Conservation (phyloP, 352 stramenopile species). For the Phytophthora idaei region DNA sequence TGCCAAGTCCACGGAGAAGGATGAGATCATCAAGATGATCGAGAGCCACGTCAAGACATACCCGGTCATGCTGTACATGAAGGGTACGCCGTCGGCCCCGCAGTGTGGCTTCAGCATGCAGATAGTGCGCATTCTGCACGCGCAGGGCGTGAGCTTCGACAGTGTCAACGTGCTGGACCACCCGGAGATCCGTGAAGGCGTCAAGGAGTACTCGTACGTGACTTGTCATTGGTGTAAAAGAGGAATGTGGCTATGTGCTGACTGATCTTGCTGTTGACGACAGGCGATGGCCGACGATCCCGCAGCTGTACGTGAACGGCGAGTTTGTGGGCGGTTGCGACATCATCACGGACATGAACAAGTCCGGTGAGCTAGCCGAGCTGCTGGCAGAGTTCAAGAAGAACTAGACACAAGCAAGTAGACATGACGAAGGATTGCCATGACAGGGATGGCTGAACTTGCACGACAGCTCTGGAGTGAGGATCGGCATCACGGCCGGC, state of each 20-base stretch:
- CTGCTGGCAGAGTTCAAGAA: slow-evolving; percentile 89
- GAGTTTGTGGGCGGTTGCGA: slow-evolving; percentile 99
- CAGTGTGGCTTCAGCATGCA: slow-evolving; percentile 98
- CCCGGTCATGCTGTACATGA: slow-evolving; percentile 99
- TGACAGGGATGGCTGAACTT: not conserved
- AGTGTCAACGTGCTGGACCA: slow-evolving; percentile 99
- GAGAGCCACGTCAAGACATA: slow-evolving; percentile 91
- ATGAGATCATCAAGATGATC: slow-evolving; percentile 92
- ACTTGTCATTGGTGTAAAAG: not conserved
- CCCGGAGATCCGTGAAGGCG: slow-evolving; percentile 96
- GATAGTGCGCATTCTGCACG: slow-evolving; percentile 95
- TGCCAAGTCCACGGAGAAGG: slow-evolving; percentile 83
- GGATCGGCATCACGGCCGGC: too few species aligned
- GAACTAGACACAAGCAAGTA: slow-evolving; percentile 34
- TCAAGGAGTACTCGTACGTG: slow-evolving; percentile 98
- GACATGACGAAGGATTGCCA: not conserved
- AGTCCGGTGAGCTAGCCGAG: slow-evolving; percentile 91
- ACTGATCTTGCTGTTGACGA: slow-evolving; percentile 15
- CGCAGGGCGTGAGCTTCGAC: slow-evolving; percentile 94
- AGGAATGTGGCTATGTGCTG: slow-evolving; percentile 6
- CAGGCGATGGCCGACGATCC: slow-evolving; percentile 96
- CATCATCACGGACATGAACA: slow-evolving; percentile 96
- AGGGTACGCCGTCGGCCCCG: slow-evolving; percentile 96
- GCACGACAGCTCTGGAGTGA: slow-evolving; percentile 18
- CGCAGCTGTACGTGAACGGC: slow-evolving; percentile 99